These are phyloP conservation scores for Cinnamomum micranthum DNA, from an alignment of 164 flowering plant genomes.

Conservation along the genomic window DNA sequence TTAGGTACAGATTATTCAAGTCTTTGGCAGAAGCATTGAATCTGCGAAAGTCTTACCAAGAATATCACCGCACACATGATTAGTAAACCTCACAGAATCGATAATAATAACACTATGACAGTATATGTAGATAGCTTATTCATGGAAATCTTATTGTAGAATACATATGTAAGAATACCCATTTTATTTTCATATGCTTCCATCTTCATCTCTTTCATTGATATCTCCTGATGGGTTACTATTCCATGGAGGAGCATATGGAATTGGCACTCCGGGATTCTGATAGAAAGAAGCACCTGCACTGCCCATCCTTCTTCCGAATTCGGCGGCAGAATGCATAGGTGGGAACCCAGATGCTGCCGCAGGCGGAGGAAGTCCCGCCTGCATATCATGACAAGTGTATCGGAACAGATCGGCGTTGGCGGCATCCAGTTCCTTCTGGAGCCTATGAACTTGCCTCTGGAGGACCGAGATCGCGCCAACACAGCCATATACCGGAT, in stretches of 20 bases:
- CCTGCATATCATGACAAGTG: conserved; percentile 45
- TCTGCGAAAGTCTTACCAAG: too few relatives aligned
- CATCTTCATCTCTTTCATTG: conserved; percentile 22
- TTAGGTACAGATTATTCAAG: not conserved
- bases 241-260: conserved; percentile 42
- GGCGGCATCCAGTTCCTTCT: conserved; percentile 59
- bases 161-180: not conserved
- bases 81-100: not conserved
- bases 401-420: conserved; percentile 61
- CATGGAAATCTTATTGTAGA: not conserved
- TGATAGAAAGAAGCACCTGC: conserved; percentile 21
- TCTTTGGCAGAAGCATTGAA: not conserved
- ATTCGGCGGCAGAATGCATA: conserved; percentile 34
- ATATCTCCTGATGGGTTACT: conserved; percentile 23
- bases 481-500: conserved; percentile 78
- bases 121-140: not conserved
- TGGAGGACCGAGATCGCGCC: conserved; percentile 71
- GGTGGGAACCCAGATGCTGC: conserved; percentile 25
- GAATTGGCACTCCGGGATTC: conserved; percentile 17
- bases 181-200: not conserved
- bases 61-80: not conserved
- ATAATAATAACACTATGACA: not conserved
- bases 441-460: conserved; percentile 51
- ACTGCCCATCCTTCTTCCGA: conserved; percentile 21
- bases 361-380: conserved; percentile 2